phyloP scores from a whole-genome alignment of 2,329 filamentous ascomycete species.

The Sporothrix inflata region DNA sequence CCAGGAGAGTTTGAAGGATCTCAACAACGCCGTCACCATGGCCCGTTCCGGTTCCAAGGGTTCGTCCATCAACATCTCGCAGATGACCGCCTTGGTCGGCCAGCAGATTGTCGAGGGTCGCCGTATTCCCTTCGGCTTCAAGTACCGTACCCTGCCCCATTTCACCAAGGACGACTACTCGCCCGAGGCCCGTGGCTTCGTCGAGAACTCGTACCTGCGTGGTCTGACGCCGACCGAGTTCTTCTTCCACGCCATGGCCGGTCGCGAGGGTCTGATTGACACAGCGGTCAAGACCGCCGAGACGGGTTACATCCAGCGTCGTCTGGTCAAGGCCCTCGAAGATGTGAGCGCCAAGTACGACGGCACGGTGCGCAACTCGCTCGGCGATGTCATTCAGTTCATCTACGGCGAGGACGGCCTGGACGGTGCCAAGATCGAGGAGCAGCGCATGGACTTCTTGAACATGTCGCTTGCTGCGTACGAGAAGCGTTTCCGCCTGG shows the following conservation, averaged over 20 bases:
- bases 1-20: conserved; percentile 88
- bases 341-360: conserved; percentile 98
- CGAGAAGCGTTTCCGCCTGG: conserved; percentile 78
- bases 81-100: conserved; percentile 97
- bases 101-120: conserved; percentile 98
- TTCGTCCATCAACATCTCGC: conserved; percentile 98
- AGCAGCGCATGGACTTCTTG: conserved; percentile 86
- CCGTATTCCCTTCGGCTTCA: conserved; percentile 98
- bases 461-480: conserved; percentile 78
- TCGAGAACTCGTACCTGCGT: conserved; percentile 97
- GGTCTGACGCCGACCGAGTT: conserved; percentile 95
- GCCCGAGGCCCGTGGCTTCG: conserved; percentile 93
- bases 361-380: conserved; percentile 93
- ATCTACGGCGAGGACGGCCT: conserved; percentile 97
- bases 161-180: conserved; percentile 99
- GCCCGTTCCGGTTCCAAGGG: conserved; percentile 96
- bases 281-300: conserved; percentile 99
- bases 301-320: conserved; percentile 98
- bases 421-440: conserved; percentile 91
- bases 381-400: conserved; percentile 96
- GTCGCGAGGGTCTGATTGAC: conserved; percentile 99
- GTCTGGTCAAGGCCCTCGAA: conserved; percentile 96
- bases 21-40: conserved; percentile 97
- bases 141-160: conserved; percentile 93
- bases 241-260: conserved; percentile 99